phyloP scores from a whole-genome alignment of 345 rosid species.

The Combretum micranthum region DNA sequence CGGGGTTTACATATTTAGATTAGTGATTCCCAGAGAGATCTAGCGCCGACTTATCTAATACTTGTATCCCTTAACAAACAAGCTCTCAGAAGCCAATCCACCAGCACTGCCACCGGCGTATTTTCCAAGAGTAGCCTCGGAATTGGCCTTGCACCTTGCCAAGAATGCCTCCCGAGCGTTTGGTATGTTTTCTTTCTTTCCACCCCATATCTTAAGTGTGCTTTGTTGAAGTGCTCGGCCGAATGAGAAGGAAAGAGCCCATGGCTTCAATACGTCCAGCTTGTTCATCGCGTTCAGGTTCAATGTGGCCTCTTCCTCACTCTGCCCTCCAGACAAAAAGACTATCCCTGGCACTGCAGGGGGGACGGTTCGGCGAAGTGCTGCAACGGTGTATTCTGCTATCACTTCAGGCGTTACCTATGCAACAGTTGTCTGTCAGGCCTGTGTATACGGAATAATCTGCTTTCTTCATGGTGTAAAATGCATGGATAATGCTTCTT shows the following conservation, averaged over 20 bases:
- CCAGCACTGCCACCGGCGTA: slow-evolving; percentile 42
- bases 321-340: slow-evolving; percentile 85
- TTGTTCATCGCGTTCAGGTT: slow-evolving; percentile 90
- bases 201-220: slow-evolving; percentile 88
- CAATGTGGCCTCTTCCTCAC: slow-evolving; percentile 77
- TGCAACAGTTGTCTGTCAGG: not conserved
- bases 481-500: too few relatives aligned
- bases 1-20: not conserved
- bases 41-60: slow-evolving; percentile 23
- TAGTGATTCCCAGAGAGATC: not conserved
- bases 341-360: slow-evolving; percentile 86
- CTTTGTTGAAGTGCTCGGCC: slow-evolving; percentile 91
- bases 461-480: too few relatives aligned
- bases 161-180: slow-evolving; percentile 75
- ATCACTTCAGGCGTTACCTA: slow-evolving; percentile 52
- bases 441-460: too few relatives aligned
- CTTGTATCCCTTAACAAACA: slow-evolving; percentile 82
- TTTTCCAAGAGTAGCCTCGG: slow-evolving; percentile 80
- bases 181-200: slow-evolving; percentile 67
- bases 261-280: slow-evolving; percentile 68
- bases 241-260: slow-evolving; percentile 93
- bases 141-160: slow-evolving; percentile 73
- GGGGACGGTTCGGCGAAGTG: slow-evolving; percentile 79
- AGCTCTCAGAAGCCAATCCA: slow-evolving; percentile 75
- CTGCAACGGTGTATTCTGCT: slow-evolving; percentile 62